Conservation (phyloP, 2,329 filamentous ascomycete species). For the Talaromyces sp. region DNA sequence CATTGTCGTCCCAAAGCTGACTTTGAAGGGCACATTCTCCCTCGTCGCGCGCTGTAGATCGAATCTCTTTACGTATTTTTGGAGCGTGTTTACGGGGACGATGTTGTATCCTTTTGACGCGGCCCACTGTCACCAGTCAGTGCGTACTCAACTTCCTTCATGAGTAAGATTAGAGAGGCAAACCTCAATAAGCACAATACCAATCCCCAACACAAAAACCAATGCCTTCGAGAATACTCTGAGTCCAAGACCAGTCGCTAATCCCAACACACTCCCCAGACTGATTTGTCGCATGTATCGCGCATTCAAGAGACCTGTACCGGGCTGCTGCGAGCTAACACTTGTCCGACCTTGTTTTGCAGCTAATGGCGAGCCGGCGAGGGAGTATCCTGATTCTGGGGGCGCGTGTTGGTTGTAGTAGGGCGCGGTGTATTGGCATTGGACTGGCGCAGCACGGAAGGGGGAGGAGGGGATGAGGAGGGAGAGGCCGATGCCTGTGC, state of each 20-base stretch:
- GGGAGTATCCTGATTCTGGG: conserved; percentile 30
- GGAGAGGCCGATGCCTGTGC: conserved; percentile 36
- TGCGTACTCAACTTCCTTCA: not conserved
- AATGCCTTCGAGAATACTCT: conserved; percentile 46
- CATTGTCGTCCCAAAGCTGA: conserved; percentile 48
- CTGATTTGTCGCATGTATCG: conserved; percentile 46
- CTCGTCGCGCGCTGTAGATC: conserved; percentile 40
- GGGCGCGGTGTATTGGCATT: conserved; percentile 38
- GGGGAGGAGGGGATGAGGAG: conserved; percentile 37
- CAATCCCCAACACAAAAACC: conserved; percentile 45
- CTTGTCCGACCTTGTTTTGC: conserved; percentile 32
- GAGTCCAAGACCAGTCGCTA: conserved; percentile 45
- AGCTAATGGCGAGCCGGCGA: conserved; percentile 24
- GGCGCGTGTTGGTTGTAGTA: conserved; percentile 25
- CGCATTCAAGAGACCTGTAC: conserved; percentile 30
- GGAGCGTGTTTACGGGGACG: conserved; percentile 42
- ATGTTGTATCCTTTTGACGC: conserved; percentile 49
- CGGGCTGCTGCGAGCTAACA: conserved; percentile 12
- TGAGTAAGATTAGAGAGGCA: not conserved
- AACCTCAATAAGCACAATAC: conserved; percentile 47
- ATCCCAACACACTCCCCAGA: conserved; percentile 46
- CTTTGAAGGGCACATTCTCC: conserved; percentile 46
- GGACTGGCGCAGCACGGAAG: conserved; percentile 36
- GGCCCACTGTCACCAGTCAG: conserved; percentile 37
- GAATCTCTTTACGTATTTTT: conserved; percentile 43